Conservation (phyloP, 2,329 filamentous ascomycete species). For the Penicillium sp. region DNA sequence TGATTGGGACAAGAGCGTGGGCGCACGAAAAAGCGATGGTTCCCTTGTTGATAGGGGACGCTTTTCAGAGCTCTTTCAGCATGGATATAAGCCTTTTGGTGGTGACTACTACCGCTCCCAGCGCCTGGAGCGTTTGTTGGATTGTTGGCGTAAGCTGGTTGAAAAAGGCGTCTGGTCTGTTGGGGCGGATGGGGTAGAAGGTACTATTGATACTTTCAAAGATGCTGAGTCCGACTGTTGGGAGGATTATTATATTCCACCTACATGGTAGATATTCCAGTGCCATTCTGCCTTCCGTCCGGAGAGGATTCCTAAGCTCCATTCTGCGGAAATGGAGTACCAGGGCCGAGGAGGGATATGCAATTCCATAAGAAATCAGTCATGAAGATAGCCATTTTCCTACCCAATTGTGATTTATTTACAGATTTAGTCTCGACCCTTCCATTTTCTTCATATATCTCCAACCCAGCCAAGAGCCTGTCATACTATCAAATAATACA, state of each 20-base stretch:
- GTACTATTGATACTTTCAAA: slow-evolving; percentile 29
- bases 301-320: not conserved
- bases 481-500: no score
- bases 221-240: slow-evolving; percentile 22
- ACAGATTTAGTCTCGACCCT: no score
- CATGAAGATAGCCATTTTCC: no score
- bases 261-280: slow-evolving; percentile 11
- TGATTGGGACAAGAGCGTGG: slow-evolving; percentile 16
- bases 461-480: no score
- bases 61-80: slow-evolving; percentile 31
- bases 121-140: slow-evolving; percentile 25
- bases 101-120: slow-evolving; percentile 27
- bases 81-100: slow-evolving; percentile 34
- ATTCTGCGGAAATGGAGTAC: no score
- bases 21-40: slow-evolving; percentile 28
- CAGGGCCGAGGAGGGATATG: no score
- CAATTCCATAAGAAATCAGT: no score
- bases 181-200: slow-evolving; percentile 25
- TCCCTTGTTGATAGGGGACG: slow-evolving; percentile 12
- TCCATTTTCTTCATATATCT: no score
- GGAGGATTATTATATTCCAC: slow-evolving; percentile 15
- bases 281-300: not conserved
- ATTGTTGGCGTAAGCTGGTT: slow-evolving; percentile 25
- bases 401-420: no score
- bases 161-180: slow-evolving; percentile 28